Conservation (phyloP, 192 early-diverging fungal genomes). For the Coemansia umbellata region DNA sequence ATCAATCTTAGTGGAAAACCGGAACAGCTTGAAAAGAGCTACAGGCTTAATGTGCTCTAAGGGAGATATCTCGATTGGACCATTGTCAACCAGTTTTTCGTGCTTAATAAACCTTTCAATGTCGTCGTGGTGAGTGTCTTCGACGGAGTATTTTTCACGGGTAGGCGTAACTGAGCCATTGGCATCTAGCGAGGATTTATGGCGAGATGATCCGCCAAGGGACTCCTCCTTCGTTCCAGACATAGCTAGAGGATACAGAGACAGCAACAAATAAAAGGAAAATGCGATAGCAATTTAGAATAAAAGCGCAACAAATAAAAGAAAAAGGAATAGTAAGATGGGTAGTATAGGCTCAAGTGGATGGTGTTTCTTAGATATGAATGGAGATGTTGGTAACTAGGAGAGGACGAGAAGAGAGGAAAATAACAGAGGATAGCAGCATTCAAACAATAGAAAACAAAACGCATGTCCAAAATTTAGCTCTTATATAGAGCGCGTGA, state of each 20-base stretch:
- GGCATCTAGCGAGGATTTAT: constrained; percentile 1
- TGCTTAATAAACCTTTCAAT: constrained; percentile 4
- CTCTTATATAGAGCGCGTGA: too few relatives aligned
- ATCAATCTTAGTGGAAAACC: constrained; percentile 64
- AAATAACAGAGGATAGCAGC: neutral
- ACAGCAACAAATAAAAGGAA: neutral
- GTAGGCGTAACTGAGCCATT: constrained; percentile 1
- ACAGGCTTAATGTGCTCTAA: constrained; percentile 24
- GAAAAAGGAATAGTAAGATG: neutral
- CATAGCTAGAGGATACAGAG: neutral
- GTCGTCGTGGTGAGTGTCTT: neutral
- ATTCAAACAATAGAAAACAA: too few relatives aligned
- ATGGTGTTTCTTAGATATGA: neutral
- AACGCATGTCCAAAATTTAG: too few relatives aligned
- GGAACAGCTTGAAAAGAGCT: constrained; percentile 59
- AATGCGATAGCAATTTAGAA: neutral
- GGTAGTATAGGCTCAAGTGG: neutral
- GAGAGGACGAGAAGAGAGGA: neutral
- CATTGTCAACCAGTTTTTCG: constrained; percentile 6
- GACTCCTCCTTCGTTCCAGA: constrained; percentile 1
- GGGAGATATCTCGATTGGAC: neutral
- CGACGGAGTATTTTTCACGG: neutral
- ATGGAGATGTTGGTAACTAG: neutral
- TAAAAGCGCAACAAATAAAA: neutral
- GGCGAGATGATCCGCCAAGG: neutral